Conservation (phyloP, 345 rosid genomes). For the Turritis glabra region DNA sequence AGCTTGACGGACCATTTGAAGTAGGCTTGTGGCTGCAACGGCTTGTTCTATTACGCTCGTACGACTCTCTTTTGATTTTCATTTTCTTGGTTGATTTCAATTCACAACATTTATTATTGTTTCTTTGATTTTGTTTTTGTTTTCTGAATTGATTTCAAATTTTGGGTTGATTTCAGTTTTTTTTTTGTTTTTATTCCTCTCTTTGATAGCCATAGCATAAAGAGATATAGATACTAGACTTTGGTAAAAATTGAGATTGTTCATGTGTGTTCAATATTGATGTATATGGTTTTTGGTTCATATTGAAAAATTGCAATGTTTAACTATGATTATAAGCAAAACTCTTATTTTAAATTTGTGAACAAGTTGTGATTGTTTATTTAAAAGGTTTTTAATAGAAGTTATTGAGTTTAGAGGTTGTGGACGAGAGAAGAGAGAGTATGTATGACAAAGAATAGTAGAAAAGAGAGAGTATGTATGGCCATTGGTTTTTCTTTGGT, state of each 20-base stretch:
- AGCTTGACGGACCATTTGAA: too few species aligned
- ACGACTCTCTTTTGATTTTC: background rate
- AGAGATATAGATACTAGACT: background rate
- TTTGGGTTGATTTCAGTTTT: background rate
- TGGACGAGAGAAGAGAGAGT: too few species aligned
- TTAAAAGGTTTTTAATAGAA: too few species aligned
- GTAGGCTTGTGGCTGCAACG: slow-evolving; percentile 88
- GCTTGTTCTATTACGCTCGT: slow-evolving; percentile 43
- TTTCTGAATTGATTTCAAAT: too few species aligned
- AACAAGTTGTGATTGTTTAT: too few species aligned
- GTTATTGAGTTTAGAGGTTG: too few species aligned
- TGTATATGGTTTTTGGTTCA: background rate
- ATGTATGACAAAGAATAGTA: too few species aligned
- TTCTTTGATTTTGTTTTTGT: slow-evolving; percentile 17
- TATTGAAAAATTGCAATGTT: too few species aligned
- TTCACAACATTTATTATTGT: background rate
- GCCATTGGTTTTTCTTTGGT: too few species aligned
- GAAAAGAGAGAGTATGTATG: too few species aligned
- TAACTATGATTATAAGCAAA: too few species aligned
- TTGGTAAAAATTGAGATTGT: background rate
- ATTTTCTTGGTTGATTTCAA: background rate
- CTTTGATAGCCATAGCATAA: background rate
- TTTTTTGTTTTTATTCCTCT: background rate
- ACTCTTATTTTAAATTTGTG: too few species aligned
- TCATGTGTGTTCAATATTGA: background rate